Percentiles rank a stretch among this genome's conserved stretches.
Conservation (phyloP, 345 rosid species). For the Dipteronia dyeriana region DNA sequence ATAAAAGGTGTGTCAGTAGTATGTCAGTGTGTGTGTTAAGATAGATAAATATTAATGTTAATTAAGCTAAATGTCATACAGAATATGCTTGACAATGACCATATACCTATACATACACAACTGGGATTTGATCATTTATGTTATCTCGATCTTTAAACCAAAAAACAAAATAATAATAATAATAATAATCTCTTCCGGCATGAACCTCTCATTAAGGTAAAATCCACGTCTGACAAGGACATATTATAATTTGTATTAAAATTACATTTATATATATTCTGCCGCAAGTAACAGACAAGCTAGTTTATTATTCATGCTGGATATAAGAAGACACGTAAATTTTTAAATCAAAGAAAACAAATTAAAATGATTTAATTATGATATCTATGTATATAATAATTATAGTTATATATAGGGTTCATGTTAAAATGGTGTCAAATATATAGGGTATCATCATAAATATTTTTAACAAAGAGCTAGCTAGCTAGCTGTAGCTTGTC, state of each 20-base stretch:
- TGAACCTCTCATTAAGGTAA: not conserved
- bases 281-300: not conserved
- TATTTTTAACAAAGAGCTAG: too few relatives aligned
- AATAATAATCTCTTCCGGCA: not conserved
- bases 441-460: too few relatives aligned
- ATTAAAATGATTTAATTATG: too few relatives aligned
- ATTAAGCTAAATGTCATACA: not conserved
- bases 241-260: not conserved
- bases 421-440: too few relatives aligned
- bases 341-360: not conserved
- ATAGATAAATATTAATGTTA: not conserved
- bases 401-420: not conserved
- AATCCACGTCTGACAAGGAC: not conserved
- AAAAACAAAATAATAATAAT: not conserved
- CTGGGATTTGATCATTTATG: conserved; percentile 1
- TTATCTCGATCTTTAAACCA: not conserved
- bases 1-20: not conserved
- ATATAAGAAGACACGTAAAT: not conserved
- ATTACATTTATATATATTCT: not conserved
- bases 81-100: conserved; percentile 3
- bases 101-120: not conserved
- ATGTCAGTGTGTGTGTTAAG: too few relatives aligned
- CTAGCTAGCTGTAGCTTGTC: not conserved
- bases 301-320: not conserved
- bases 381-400: too few relatives aligned